Percentiles rank a stretch among this genome's conserved stretches.
phyloP scores from a whole-genome alignment of 805 yeast genomes.

The Wickerhamiella siamensis region DNA sequence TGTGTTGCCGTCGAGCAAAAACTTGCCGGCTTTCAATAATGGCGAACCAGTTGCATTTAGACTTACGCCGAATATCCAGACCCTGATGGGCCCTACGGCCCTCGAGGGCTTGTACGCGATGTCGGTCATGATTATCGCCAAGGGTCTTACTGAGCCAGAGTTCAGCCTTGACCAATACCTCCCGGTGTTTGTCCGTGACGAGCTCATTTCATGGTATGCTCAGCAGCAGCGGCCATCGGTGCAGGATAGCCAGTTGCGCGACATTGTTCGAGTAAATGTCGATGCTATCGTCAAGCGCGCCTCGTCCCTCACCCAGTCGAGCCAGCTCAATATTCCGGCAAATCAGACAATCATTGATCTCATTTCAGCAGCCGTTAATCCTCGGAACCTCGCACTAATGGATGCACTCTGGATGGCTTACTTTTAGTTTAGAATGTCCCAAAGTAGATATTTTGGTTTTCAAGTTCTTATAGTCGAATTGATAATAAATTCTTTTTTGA shows the following conservation, averaged over 20 bases:
- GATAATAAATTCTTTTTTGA: too few species aligned
- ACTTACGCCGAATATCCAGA: slow-evolving; percentile 88
- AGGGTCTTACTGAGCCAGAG: slow-evolving; percentile 81
- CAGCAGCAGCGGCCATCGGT: slow-evolving; percentile 65
- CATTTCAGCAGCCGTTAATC: slow-evolving; percentile 89
- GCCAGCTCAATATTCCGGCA: slow-evolving; percentile 48
- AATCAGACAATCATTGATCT: slow-evolving; percentile 83
- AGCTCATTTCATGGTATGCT: slow-evolving; percentile 85
- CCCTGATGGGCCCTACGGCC: slow-evolving; percentile 84
- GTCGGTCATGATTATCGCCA: slow-evolving; percentile 68
- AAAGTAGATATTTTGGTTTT: too few species aligned
- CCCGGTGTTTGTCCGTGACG: slow-evolving; percentile 92
- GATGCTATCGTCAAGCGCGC: slow-evolving; percentile 72
- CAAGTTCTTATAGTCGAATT: too few species aligned
- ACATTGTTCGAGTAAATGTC: slow-evolving; percentile 76
- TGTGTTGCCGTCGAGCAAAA: slow-evolving; percentile 30
- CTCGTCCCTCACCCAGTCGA: slow-evolving; percentile 55
- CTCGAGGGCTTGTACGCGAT: slow-evolving; percentile 85
- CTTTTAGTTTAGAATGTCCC: too few species aligned
- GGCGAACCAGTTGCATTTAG: slow-evolving; percentile 93
- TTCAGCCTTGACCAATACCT: slow-evolving; percentile 81
- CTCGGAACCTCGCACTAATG: slow-evolving; percentile 79
- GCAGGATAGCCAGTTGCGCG: slow-evolving; percentile 70
- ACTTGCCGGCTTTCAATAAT: slow-evolving; percentile 75
- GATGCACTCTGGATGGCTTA: slow-evolving; percentile 95